Conservation (phyloP, 495 filamentous ascomycete genomes). For the Xylaria grammica region DNA sequence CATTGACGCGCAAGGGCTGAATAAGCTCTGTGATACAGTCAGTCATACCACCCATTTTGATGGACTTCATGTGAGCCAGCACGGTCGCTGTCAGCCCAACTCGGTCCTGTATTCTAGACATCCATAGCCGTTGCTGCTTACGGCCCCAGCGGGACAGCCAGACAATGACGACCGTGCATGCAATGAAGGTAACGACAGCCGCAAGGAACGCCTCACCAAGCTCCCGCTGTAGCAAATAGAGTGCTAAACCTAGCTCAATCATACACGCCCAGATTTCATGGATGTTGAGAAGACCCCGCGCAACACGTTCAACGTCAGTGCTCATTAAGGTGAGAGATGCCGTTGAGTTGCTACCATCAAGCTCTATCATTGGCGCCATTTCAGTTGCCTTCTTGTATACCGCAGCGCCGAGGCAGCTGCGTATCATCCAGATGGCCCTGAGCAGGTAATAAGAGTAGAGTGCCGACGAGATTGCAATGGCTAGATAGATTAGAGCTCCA, state of each 20-base stretch:
- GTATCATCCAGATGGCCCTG: too few relatives aligned
- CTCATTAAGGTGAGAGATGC: conserved; percentile 47
- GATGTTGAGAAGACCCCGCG: conserved; percentile 50
- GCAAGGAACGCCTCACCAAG: conserved; percentile 36
- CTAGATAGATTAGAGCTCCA: conserved; percentile 56
- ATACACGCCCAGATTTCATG: conserved; percentile 61
- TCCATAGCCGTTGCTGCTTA: conserved; percentile 50
- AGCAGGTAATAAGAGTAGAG: too few relatives aligned
- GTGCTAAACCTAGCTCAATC: conserved; percentile 33
- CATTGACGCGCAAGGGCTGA: conserved; percentile 47
- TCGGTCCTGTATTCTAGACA: conserved; percentile 49
- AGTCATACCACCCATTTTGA: conserved; percentile 53
- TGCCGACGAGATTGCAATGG: conserved; percentile 58
- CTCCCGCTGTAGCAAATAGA: conserved; percentile 36
- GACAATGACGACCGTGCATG: conserved; percentile 34
- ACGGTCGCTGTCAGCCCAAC: conserved; percentile 46
- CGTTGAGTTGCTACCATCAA: not conserved
- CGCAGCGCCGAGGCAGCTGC: too few relatives aligned
- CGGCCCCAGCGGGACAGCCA: conserved; percentile 28
- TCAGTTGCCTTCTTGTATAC: too few relatives aligned
- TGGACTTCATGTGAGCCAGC: conserved; percentile 52
- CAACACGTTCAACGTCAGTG: conserved; percentile 62
- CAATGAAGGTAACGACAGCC: conserved; percentile 32
- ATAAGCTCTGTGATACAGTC: conserved; percentile 39
- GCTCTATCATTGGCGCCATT: not conserved